Evolutionary conservation across 805 yeast species (phyloP), one percentile per base, ranked within the genome.

Genomic region (fission yeast (Schizosaccharomyces pombe)): DNA sequence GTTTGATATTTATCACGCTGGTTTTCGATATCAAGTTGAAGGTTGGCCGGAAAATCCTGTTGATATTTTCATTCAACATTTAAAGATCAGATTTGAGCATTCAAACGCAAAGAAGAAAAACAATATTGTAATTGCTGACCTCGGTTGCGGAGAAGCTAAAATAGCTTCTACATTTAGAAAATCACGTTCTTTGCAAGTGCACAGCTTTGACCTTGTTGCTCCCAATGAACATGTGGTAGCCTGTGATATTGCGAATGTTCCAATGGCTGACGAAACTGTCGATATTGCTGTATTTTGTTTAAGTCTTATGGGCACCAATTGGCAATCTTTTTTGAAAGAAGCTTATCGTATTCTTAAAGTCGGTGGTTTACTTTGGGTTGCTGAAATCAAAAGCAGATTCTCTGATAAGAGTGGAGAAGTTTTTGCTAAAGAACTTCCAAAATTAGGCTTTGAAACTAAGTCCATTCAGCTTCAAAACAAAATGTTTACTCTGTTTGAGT

Each of bases 1-100:
- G 57, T 91, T 87, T 65, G 91, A 85, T 60, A 97, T 89, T 63
- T 91, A 91, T 62, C 98, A 93, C 64, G 81, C 79, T 56, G 99
- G 99, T 0, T 91, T 91, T 72, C 74, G 94, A 61, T 80, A 87
- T 12, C 99, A 91, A 66, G 97, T 91, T 16, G 86, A 83, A 62
- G 74, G 85, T 22, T 91, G 99, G 99, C 98, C 99, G 2, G 95
- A 89, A 67, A 91, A 91, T 62, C 99, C 99, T 0, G 95, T 91
- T n/a, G 82, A 86, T 67, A 81, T 82, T 1, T 83, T 86, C 67
- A 87, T 85, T 1, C 70, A 76, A 8, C 84, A 82, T 61, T 73
- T 91, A 55, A 76, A 76, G 57, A 55, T 47, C 22, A 28, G 51
- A 29, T 30, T n/a, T n/a, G 56, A 19, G 55, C 55, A 39, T 26